phyloP scores from a whole-genome alignment of 768 basidiomycete genomes.

The Lactifluus rugatus region DNA sequence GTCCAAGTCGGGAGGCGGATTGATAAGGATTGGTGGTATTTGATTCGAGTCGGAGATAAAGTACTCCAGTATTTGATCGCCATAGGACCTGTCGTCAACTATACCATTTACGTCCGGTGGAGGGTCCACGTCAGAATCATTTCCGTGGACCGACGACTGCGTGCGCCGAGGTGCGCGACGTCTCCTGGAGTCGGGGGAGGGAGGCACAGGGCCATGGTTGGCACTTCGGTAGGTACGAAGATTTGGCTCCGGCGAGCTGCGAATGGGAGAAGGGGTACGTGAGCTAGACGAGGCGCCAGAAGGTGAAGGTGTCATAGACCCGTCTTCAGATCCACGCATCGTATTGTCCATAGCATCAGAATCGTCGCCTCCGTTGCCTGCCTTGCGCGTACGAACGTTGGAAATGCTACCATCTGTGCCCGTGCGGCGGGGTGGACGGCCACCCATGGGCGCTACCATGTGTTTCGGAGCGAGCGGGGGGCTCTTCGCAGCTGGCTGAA shows the following conservation, averaged over 20 bases:
- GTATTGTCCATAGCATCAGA: constrained; percentile 50
- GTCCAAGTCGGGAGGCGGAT: constrained; percentile 85
- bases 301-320: constrained; percentile 83
- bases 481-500: constrained; percentile 79
- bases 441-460: constrained; percentile 60
- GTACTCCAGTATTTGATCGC: constrained; percentile 94
- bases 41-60: constrained; percentile 96
- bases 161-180: constrained; percentile 36
- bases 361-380: constrained; percentile 38
- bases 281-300: constrained; percentile 81
- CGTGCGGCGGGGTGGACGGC: constrained; percentile 32
- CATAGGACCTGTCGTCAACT: constrained; percentile 63
- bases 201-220: constrained; percentile 31
- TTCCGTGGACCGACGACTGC: constrained; percentile 33
- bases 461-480: constrained; percentile 97
- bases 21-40: constrained; percentile 77
- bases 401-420: constrained; percentile 19
- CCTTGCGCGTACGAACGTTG: constrained; percentile 46
- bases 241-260: constrained; percentile 44
- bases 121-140: constrained; percentile 36
- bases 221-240: constrained; percentile 31
- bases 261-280: constrained; percentile 87
- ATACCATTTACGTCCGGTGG: constrained; percentile 33
- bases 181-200: constrained; percentile 33
- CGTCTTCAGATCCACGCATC: constrained; percentile 73